Conservation (phyloP, 129 eudicot species). For the Escallonia rubra region DNA sequence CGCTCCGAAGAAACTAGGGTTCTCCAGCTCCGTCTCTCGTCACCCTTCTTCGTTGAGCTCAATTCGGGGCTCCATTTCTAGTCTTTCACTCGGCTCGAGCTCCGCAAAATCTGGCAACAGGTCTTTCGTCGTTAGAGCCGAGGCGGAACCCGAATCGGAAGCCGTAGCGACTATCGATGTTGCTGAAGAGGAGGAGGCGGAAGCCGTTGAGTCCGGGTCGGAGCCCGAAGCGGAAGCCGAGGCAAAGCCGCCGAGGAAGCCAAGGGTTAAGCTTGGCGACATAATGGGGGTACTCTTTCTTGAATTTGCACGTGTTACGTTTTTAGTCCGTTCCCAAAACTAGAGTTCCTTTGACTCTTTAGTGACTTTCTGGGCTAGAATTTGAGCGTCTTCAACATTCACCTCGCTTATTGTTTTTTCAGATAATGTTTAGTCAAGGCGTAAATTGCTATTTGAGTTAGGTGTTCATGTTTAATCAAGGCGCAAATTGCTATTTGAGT, state of each 20-base stretch:
- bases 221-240: conserved; percentile 23
- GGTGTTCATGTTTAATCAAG: too few species aligned
- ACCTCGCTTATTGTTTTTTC: not conserved
- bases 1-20: conserved; percentile 26
- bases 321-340: not conserved
- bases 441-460: too few species aligned
- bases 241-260: conserved; percentile 38
- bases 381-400: not conserved
- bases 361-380: not conserved
- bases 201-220: conserved; percentile 4
- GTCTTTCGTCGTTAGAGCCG: conserved; percentile 48
- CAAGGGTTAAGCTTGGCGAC: conserved; percentile 77
- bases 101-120: conserved; percentile 10
- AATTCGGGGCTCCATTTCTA: not conserved
- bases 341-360: too few species aligned
- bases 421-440: not conserved
- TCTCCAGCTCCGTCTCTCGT: conserved; percentile 21
- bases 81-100: conserved; percentile 3
- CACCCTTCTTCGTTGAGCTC: conserved; percentile 8
- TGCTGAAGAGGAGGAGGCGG: conserved; percentile 16
- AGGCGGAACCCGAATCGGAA: conserved; percentile 24
- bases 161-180: conserved; percentile 13
- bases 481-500: too few species aligned
- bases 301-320: not conserved
- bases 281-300: conserved; percentile 72